phyloP scores from a whole-genome alignment of 202 grass and related monocot species.

The Dendrocalamus latiflorus region DNA sequence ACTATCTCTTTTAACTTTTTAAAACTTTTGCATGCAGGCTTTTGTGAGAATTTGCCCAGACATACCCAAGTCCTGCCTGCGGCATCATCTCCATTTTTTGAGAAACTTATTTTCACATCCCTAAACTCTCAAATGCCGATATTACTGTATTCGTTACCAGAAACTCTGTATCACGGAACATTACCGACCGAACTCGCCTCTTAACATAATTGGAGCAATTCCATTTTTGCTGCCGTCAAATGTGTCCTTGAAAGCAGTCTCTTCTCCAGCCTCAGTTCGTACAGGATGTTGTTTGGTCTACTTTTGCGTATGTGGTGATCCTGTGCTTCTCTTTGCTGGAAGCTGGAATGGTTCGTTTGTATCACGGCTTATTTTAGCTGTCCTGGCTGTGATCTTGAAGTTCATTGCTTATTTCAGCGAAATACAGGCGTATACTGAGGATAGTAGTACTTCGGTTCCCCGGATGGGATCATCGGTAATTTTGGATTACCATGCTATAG shows the following conservation, averaged over 20 bases:
- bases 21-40: slow-evolving; percentile 26
- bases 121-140: slow-evolving; percentile 2
- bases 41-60: slow-evolving; percentile 35
- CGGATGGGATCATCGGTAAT: too few species aligned
- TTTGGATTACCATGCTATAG: too few species aligned
- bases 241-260: neutral
- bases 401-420: neutral
- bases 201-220: slow-evolving; percentile 15
- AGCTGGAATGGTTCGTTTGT: neutral
- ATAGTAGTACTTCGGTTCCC: too few species aligned
- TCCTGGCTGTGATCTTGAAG: neutral
- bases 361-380: neutral
- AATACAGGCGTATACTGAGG: neutral
- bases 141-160: neutral
- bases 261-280: neutral
- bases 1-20: neutral
- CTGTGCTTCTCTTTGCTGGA: neutral
- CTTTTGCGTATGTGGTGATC: neutral
- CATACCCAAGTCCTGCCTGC: slow-evolving; percentile 1
- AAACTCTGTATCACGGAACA: slow-evolving; percentile 21
- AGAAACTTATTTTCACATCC: slow-evolving; percentile 20
- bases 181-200: neutral
- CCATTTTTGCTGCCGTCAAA: neutral
- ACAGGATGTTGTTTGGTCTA: neutral
- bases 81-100: slow-evolving; percentile 28